Base-by-base conservation (phyloP, 148 eudicot species). In the Tetragonia tetragonoides region DNA sequence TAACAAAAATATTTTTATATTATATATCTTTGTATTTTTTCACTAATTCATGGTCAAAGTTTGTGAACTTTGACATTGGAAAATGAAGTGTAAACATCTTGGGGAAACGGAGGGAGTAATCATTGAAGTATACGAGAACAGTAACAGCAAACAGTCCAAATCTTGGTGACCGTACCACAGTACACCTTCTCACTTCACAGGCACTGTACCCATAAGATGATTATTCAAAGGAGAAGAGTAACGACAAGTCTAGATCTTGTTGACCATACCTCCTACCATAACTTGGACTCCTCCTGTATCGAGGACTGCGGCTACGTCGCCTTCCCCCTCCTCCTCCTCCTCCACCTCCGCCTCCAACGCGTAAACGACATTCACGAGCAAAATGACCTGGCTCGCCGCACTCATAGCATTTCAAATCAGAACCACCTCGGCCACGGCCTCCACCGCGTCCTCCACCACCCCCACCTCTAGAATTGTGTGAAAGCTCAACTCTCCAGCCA, bases 401-500 rank as follows among this genome's bases (percentile, higher is more conserved):
- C 85, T 93, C 97, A 71, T 93, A 95, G 84, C 99, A 95, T 83
- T 95, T 95, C 83, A 88, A 84, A 85, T 93, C 97, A 84, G 99
- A 95, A 70, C 97, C 97, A 78, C 94, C 98, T 74, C 98, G 88
- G 16, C 97, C 96, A 57, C 97, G 91, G 4, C 98, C 95, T 7
- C 95, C 93, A 56, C 91, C 90, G 53, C 84, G 74, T 0, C 83
- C 78, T 16, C 88, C 84, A 18, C 90, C 90, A 17, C 93, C 85
- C 0, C 92, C 90, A 41, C 95, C 96, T 80, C 97, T 86, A 38
- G 98, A 94, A 77, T 95, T 95, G 85, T 95, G 99, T 7, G 99
- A 95, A 59, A 95, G 85, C 84, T 95, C 99, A 49, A 95, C 97
- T 85, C 99, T 93, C 99, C 99, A 95, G 23, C 99, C 99, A 87